Conservation (phyloP, 371 early-diverging fungal genomes). For the Syncephalastrum racemosum region DNA sequence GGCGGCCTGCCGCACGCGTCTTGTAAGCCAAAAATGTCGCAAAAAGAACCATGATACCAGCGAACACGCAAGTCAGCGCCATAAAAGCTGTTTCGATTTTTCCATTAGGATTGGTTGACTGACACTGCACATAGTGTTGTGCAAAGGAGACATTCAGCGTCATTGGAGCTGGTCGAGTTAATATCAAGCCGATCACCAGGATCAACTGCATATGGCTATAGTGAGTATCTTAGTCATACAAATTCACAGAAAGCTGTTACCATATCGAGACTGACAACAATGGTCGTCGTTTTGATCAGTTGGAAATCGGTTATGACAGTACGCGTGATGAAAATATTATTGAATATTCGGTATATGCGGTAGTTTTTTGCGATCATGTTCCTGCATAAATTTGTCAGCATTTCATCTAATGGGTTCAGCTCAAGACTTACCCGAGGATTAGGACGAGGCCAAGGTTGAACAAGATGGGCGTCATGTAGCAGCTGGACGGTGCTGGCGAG, state of each 20-base stretch:
- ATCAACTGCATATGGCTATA: conserved; percentile 36
- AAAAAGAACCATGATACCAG: conserved; percentile 40
- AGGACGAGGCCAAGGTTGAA: conserved; percentile 58
- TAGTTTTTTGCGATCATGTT: conserved; percentile 68
- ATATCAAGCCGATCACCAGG: conserved; percentile 35
- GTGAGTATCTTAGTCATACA: neutral
- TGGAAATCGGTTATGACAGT: conserved; percentile 58
- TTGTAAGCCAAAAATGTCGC: conserved; percentile 61
- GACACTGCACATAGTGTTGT: conserved; percentile 50
- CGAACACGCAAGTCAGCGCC: conserved; percentile 36
- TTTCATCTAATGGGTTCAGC: neutral
- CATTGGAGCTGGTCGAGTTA: conserved; percentile 36
- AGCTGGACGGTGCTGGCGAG: conserved; percentile 42
- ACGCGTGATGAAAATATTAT: conserved; percentile 61
- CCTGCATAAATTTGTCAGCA: conserved; percentile 17
- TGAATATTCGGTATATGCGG: conserved; percentile 60
- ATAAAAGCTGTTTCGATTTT: conserved; percentile 22
- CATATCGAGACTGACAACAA: conserved; percentile 48
- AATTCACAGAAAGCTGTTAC: conserved; percentile 20
- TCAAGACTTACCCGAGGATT: conserved; percentile 44
- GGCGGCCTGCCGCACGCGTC: conserved; percentile 51
- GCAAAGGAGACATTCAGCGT: conserved; percentile 40
- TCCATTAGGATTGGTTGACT: conserved; percentile 13
- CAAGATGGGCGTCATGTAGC: conserved; percentile 47
- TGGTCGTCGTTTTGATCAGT: conserved; percentile 49